These are phyloP conservation scores for Suillus cothurnatus DNA, from an alignment of 768 basidiomycete species.

Conservation along the genomic window DNA sequence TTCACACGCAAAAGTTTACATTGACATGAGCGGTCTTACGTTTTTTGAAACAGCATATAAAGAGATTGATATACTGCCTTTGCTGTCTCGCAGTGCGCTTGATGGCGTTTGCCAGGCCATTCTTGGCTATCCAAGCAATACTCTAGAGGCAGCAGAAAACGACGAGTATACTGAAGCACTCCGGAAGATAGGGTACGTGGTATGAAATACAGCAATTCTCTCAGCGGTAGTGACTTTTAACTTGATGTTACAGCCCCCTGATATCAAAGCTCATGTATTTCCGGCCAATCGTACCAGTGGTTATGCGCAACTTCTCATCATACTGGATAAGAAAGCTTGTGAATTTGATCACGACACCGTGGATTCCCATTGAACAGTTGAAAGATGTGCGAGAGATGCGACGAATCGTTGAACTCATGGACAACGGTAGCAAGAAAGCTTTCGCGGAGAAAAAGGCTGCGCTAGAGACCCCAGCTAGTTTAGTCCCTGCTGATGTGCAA, in stretches of 20 bases:
- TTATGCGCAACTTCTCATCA: neutral
- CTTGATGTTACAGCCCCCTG: neutral
- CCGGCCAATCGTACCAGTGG: neutral
- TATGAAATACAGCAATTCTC: neutral
- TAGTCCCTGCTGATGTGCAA: neutral
- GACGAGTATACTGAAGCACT: conserved; percentile 7
- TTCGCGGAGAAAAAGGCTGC: conserved; percentile 23
- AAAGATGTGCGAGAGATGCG: neutral
- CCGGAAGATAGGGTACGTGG: neutral
- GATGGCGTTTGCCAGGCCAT: conserved; percentile 28
- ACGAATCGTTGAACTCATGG: conserved; percentile 21
- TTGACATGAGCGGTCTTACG: neutral
- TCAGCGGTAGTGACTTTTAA: neutral
- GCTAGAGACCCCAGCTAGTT: conserved; percentile 2
- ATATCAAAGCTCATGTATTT: neutral
- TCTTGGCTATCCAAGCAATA: conserved; percentile 22
- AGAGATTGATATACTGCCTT: conserved; percentile 27
- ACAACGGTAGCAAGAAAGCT: conserved; percentile 16
- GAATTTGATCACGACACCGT: neutral
- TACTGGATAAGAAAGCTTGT: conserved; percentile 2
- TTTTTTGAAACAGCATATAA: neutral
- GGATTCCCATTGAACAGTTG: neutral
- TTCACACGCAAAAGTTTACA: neutral
- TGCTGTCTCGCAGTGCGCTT: conserved; percentile 24
- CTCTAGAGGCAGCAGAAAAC: conserved; percentile 13